Percentiles rank a stretch among this genome's conserved stretches.
Conservation (phyloP, 345 rosid genomes). For the Eucalyptus brandiana region DNA sequence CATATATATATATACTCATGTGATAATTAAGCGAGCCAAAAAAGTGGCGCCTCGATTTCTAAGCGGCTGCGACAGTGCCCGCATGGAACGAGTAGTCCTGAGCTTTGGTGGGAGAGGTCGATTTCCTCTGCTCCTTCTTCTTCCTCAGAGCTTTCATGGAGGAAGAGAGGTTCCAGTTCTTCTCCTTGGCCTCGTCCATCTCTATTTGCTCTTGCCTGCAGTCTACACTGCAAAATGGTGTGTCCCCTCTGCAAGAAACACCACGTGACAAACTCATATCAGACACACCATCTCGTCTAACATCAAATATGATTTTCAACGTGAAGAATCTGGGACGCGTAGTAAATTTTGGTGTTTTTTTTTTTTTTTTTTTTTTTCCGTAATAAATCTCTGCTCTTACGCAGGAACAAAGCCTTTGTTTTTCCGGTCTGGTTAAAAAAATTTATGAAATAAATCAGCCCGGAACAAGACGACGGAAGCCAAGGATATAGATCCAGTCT, state of each 20-base stretch:
- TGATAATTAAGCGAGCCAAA: background rate
- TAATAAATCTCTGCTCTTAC: background rate
- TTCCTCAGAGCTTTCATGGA: slow-evolving; percentile 10
- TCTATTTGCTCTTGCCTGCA: slow-evolving; percentile 36
- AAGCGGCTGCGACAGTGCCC: slow-evolving; percentile 3
- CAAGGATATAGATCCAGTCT: background rate
- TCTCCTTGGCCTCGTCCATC: slow-evolving; percentile 18
- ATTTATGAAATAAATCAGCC: background rate
- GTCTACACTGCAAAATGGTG: slow-evolving; percentile 20
- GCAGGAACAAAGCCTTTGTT: background rate
- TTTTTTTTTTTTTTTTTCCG: background rate
- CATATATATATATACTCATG: background rate
- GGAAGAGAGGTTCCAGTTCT: slow-evolving; percentile 9
- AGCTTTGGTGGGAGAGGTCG: background rate
- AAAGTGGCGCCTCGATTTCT: background rate
- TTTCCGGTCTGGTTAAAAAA: background rate
- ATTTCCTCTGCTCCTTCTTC: background rate
- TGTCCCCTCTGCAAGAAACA: slow-evolving; percentile 22
- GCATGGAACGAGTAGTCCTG: background rate
- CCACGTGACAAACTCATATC: background rate
- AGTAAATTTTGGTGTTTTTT: background rate
- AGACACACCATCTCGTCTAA: background rate
- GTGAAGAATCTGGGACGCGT: background rate
- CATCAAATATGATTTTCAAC: background rate
- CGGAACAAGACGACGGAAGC: background rate